Percentiles rank a stretch among this genome's conserved stretches.
Conservation (phyloP, 805 yeast species). For the Starmerella apis region DNA sequence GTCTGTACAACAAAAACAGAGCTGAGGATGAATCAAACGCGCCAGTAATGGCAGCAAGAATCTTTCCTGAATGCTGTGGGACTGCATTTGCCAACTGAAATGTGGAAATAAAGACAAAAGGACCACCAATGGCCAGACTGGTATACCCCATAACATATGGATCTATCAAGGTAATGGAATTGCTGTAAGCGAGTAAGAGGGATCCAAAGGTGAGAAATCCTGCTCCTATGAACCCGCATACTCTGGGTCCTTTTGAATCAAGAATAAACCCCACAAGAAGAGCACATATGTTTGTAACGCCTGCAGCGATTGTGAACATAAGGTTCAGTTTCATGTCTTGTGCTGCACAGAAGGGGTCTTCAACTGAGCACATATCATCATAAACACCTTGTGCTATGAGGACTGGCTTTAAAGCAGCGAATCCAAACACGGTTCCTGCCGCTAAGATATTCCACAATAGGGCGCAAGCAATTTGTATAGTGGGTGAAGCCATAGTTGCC, state of each 20-base stretch:
- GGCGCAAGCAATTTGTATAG: constrained; percentile 56
- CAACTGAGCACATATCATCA: constrained; percentile 41
- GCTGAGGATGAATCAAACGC: constrained; percentile 92
- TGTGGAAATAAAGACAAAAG: constrained; percentile 80
- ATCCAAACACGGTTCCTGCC: constrained; percentile 91
- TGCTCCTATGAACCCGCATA: constrained; percentile 68
- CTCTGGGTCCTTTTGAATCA: constrained; percentile 70
- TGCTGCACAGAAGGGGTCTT: constrained; percentile 43
- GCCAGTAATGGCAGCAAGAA: constrained; percentile 79
- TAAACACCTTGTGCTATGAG: constrained; percentile 70
- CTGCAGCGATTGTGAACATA: constrained; percentile 79
- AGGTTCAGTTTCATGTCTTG: constrained; percentile 76
- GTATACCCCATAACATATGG: constrained; percentile 67
- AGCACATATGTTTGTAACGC: constrained; percentile 73
- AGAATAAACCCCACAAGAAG: constrained; percentile 70
- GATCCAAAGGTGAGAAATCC: constrained; percentile 49
- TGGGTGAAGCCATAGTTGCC: not conserved
- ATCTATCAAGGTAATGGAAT: constrained; percentile 38
- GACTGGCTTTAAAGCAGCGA: constrained; percentile 86
- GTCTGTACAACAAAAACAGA: constrained; percentile 61
- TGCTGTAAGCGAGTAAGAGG: constrained; percentile 37
- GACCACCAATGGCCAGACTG: constrained; percentile 78
- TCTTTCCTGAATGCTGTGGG: constrained; percentile 70
- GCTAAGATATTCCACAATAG: constrained; percentile 78
- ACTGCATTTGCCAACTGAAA: constrained; percentile 84